Percentiles rank a stretch among this genome's conserved stretches.
phyloP scores from a whole-genome alignment of 495 filamentous ascomycete genomes.

The Podospora pseudocomata region DNA sequence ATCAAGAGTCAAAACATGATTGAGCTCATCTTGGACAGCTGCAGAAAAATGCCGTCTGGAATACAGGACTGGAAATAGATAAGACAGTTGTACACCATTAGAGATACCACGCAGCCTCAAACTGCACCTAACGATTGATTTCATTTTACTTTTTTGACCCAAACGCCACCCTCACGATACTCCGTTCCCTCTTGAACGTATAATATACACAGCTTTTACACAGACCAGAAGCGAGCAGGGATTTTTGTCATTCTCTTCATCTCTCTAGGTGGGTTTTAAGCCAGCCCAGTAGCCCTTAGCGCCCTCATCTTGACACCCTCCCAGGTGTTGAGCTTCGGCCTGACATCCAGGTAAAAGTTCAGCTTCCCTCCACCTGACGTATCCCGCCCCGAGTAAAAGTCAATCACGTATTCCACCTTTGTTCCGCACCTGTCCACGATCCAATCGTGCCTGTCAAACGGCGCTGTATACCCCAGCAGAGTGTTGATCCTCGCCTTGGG shows the following conservation, averaged over 20 bases:
- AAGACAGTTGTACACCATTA: not conserved
- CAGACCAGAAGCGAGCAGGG: not conserved
- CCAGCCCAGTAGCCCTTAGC: conserved; percentile 58
- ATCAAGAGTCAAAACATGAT: conserved; percentile 26
- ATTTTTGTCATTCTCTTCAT: not conserved
- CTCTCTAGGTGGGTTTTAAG: conserved; percentile 27
- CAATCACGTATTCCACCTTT: conserved; percentile 90
- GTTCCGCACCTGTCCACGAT: conserved; percentile 91
- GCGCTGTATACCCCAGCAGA: conserved; percentile 77
- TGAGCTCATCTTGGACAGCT: conserved; percentile 7
- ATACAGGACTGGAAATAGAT: not conserved
- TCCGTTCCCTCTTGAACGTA: not conserved
- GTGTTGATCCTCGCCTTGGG: conserved; percentile 79
- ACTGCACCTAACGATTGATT: not conserved
- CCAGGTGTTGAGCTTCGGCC: conserved; percentile 88
- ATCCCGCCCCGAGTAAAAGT: conserved; percentile 86
- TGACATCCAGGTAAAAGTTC: conserved; percentile 91
- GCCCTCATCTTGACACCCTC: conserved; percentile 87
- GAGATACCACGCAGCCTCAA: conserved; percentile 18
- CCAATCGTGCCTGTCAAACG: conserved; percentile 98
- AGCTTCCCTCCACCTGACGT: conserved; percentile 55
- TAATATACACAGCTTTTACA: not conserved
- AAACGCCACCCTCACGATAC: not conserved
- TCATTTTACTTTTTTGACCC: not conserved
- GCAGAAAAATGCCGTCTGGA: not conserved